Conservation (phyloP, 208 protist genomes). For the Wallacemonas sp. region DNA sequence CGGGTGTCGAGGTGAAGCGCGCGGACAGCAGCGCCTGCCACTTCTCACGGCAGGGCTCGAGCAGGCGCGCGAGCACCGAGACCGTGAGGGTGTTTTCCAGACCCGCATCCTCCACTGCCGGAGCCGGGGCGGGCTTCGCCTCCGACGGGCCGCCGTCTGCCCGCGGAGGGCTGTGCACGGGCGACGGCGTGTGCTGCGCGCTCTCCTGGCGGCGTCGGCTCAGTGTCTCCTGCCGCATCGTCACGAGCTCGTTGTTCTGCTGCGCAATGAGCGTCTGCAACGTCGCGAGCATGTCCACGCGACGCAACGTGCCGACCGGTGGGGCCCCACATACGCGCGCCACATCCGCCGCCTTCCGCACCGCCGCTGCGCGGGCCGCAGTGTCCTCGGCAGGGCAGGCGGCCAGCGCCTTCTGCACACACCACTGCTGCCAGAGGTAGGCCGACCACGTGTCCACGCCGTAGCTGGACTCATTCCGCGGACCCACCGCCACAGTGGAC, state of each 20-base stretch:
- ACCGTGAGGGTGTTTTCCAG: slow-evolving; percentile 47
- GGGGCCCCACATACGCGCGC: neutral
- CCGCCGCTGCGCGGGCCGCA: neutral
- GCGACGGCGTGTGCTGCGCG: neutral
- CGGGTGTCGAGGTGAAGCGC: slow-evolving; percentile 31
- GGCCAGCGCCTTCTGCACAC: neutral
- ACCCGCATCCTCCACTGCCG: neutral
- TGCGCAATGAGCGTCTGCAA: slow-evolving; percentile 43
- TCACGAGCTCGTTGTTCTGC: slow-evolving; percentile 37
- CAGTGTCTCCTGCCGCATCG: slow-evolving; percentile 31
- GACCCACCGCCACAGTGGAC: slow-evolving; percentile 7
- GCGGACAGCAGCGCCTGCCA: slow-evolving; percentile 55
- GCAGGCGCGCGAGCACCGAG: slow-evolving; percentile 44
- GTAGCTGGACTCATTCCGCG: slow-evolving; percentile 16
- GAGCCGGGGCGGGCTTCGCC: neutral
- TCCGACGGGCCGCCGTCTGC: slow-evolving; percentile 14
- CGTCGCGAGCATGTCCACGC: slow-evolving; percentile 28
- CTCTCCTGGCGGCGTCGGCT: slow-evolving; percentile 24
- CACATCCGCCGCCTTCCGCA: neutral
- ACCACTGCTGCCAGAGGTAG: slow-evolving; percentile 22
- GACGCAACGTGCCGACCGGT: slow-evolving; percentile 1
- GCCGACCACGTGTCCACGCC: slow-evolving; percentile 48
- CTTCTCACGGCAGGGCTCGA: slow-evolving; percentile 35
- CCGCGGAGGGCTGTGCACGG: neutral
- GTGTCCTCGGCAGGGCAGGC: neutral